These are phyloP conservation scores for Pseudomonodictys pantanalensis DNA, from an alignment of 495 filamentous ascomycete species.

Conservation along the genomic window DNA sequence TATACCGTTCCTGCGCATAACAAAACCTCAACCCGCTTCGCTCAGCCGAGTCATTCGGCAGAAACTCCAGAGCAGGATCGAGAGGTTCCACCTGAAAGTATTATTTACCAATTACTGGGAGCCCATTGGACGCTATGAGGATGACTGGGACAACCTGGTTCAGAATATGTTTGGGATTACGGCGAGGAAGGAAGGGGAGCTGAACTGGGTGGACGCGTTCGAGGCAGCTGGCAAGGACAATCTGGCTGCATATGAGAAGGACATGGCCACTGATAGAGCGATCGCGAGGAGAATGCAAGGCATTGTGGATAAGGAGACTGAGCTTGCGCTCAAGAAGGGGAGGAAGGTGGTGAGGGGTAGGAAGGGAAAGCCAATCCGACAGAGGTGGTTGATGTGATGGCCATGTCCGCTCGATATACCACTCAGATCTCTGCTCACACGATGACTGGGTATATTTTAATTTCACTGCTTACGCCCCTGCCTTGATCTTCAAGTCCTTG, in stretches of 20 bases:
- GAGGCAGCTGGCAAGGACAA: slow-evolving; percentile 27
- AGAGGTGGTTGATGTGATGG: background rate
- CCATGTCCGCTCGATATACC: background rate
- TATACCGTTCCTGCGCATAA: slow-evolving; percentile 67
- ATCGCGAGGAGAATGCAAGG: slow-evolving; percentile 48
- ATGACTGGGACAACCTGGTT: slow-evolving; percentile 54
- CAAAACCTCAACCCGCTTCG: slow-evolving; percentile 62
- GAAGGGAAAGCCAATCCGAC: background rate
- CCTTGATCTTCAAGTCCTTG: slow-evolving; percentile 65
- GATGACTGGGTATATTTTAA: slow-evolving; percentile 15
- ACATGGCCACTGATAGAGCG: slow-evolving; percentile 24
- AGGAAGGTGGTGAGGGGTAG: slow-evolving; percentile 12
- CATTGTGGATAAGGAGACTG: slow-evolving; percentile 49
- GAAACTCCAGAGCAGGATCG: slow-evolving; percentile 45
- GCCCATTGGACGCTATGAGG: slow-evolving; percentile 53
- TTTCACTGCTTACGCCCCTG: slow-evolving; percentile 21
- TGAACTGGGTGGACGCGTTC: slow-evolving; percentile 6
- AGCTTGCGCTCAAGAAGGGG: slow-evolving; percentile 45
- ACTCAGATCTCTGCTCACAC: background rate
- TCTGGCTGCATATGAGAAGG: slow-evolving; percentile 15
- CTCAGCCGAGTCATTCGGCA: slow-evolving; percentile 57
- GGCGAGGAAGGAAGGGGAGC: background rate
- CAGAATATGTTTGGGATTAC: slow-evolving; percentile 11
- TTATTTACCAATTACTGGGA: slow-evolving; percentile 40
- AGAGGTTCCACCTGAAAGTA: slow-evolving; percentile 39